A percentile compares a stretch with the other conserved stretches of the same genome.
phyloP scores from a whole-genome alignment of 2,329 filamentous ascomycete genomes.

The Colletotrichum orchidophilum region DNA sequence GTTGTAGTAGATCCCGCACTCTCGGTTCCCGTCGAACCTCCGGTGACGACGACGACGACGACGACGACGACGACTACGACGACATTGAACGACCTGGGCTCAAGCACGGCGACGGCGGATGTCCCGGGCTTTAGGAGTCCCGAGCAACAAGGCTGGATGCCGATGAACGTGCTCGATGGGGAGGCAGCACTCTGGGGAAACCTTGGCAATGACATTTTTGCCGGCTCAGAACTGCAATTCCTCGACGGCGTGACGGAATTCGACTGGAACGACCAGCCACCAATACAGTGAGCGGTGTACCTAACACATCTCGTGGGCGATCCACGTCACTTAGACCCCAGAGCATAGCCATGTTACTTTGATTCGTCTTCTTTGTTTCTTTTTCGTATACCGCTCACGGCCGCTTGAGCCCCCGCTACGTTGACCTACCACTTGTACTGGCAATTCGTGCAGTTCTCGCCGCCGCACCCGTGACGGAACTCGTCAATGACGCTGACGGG shows the following conservation, averaged over 20 bases:
- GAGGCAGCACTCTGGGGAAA: slow-evolving; percentile 3
- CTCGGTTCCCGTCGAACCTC: neutral
- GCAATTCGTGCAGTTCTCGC: neutral
- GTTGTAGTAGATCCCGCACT: neutral
- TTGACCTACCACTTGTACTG: neutral
- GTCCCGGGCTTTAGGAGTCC: neutral
- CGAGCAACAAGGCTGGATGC: neutral
- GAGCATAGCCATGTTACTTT: neutral
- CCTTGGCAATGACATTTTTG: neutral
- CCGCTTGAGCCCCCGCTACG: no score
- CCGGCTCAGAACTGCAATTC: neutral
- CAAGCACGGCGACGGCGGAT: neutral
- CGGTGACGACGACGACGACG: neutral
- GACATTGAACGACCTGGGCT: no score
- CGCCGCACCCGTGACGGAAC: slow-evolving; percentile 1
- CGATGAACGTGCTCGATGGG: neutral
- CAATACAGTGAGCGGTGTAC: neutral
- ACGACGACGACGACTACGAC: no score
- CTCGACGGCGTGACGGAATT: neutral
- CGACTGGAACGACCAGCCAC: slow-evolving; percentile 2
- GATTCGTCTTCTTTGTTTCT: neutral
- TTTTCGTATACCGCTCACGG: no score
- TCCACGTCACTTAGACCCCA: neutral
- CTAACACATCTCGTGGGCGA: neutral
- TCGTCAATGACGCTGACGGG: slow-evolving; percentile 34